A percentile compares a stretch with the other conserved stretches of the same genome.
phyloP scores from a whole-genome alignment of 768 basidiomycete species.

The Termitomyces sp. region DNA sequence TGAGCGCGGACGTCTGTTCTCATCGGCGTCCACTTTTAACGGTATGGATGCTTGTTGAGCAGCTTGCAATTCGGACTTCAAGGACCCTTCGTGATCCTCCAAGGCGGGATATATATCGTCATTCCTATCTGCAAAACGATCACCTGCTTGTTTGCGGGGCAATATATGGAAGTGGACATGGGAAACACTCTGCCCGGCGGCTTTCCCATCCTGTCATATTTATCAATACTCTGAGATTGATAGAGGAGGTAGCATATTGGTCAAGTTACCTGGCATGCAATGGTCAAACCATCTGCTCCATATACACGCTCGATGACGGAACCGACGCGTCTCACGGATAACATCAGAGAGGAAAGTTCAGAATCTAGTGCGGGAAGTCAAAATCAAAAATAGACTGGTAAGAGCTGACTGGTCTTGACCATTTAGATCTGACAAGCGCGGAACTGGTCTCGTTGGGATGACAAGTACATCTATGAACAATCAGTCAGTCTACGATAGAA shows the following conservation, averaged over 20 bases:
- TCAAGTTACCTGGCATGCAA: slow-evolving; percentile 75
- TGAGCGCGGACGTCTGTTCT: slow-evolving; percentile 53
- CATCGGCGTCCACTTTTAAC: slow-evolving; percentile 65
- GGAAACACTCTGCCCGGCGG: slow-evolving; percentile 74
- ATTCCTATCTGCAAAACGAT: slow-evolving; percentile 55
- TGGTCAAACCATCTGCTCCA: slow-evolving; percentile 74
- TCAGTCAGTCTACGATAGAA: neutral
- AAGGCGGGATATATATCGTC: slow-evolving; percentile 79
- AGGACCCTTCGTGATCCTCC: slow-evolving; percentile 53
- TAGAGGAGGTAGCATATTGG: neutral
- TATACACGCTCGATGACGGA: slow-evolving; percentile 77
- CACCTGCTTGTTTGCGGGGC: slow-evolving; percentile 69
- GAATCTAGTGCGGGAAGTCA: no score
- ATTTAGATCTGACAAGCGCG: slow-evolving; percentile 50
- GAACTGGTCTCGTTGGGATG: slow-evolving; percentile 48
- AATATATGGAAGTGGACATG: slow-evolving; percentile 97
- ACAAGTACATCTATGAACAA: slow-evolving; percentile 52
- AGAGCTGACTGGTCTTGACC: slow-evolving; percentile 20
- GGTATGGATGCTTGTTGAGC: slow-evolving; percentile 23
- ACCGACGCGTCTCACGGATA: slow-evolving; percentile 74
- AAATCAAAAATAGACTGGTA: no score
- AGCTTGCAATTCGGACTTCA: slow-evolving; percentile 34
- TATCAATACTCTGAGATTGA: neutral
- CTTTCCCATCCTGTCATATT: slow-evolving; percentile 66
- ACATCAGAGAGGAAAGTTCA: slow-evolving; percentile 67